phyloP scores from a whole-genome alignment of 2,329 filamentous ascomycete genomes.

The Xylaria sp. region DNA sequence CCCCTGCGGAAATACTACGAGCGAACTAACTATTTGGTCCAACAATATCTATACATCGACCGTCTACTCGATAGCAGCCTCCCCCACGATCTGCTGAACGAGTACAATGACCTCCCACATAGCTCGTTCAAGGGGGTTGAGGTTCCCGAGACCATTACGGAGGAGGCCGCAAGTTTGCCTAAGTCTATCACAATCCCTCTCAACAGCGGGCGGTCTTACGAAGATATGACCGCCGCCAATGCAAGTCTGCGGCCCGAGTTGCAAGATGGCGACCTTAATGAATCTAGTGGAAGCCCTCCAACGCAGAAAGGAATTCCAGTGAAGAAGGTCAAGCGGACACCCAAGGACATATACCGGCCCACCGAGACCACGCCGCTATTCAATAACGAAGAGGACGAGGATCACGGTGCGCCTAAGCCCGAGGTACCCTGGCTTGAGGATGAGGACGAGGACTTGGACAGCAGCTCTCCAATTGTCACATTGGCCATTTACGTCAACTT shows the following conservation, averaged over 20 bases:
- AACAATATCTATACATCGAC: conserved; percentile 95
- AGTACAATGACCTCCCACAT: conserved; percentile 76
- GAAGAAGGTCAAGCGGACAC: conserved; percentile 77
- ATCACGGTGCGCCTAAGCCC: conserved; percentile 55
- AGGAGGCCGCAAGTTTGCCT: conserved; percentile 62
- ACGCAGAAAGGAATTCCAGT: conserved; percentile 34
- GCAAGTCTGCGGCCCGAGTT: conserved; percentile 29
- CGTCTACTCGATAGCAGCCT: conserved; percentile 88
- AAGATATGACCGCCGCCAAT: conserved; percentile 3
- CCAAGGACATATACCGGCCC: conserved; percentile 84
- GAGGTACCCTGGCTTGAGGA: conserved; percentile 76
- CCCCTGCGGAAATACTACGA: conserved; percentile 88
- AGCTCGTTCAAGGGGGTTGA: conserved; percentile 65
- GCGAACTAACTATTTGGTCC: conserved; percentile 85
- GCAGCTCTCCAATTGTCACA: conserved; percentile 79
- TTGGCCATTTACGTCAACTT: conserved; percentile 90
- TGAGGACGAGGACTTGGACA: conserved; percentile 74
- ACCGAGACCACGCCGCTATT: conserved; percentile 76
- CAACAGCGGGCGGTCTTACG: conserved; percentile 12
- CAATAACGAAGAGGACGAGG: conserved; percentile 58
- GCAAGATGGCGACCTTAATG: conserved; percentile 17
- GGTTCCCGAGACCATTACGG: conserved; percentile 79
- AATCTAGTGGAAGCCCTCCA: conserved; percentile 29
- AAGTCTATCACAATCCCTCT: conserved; percentile 16
- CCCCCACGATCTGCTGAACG: conserved; percentile 90